These are phyloP conservation scores for Pleurotus eryngii DNA, from an alignment of 768 basidiomycete genomes.

Conservation along the genomic window DNA sequence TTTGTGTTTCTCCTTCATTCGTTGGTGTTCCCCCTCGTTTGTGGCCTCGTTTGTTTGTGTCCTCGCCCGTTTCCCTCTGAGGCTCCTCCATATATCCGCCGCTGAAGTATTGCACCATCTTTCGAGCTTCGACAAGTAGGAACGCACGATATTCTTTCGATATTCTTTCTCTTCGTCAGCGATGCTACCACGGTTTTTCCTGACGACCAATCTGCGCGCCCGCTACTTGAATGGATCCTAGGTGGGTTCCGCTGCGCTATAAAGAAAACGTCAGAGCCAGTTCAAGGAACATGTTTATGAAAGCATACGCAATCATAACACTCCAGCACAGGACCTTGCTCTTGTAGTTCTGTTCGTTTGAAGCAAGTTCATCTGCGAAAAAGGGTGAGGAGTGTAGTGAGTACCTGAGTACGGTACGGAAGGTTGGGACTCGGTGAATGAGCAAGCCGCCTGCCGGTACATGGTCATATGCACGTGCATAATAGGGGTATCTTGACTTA, in stretches of 20 bases:
- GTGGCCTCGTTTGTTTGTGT: no score
- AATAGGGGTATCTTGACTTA: no score
- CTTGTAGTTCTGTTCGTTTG: no score
- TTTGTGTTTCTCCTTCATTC: no score
- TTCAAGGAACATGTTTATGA: constrained; percentile 8
- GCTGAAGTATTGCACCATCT: constrained; percentile 82
- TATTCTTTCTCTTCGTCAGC: constrained; percentile 90
- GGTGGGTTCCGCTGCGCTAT: constrained; percentile 85
- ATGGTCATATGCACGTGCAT: no score
- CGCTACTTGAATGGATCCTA: constrained; percentile 89
- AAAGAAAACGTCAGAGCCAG: constrained; percentile 11
- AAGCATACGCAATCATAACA: constrained; percentile 91
- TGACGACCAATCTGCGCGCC: constrained; percentile 96
- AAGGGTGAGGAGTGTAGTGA: no score
- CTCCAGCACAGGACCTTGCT: constrained; percentile 31
- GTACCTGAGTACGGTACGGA: no score
- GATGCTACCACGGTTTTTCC: constrained; percentile 37
- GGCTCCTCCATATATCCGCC: constrained; percentile 78
- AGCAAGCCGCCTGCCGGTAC: no score
- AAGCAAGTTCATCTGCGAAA: no score
- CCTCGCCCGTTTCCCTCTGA: no score
- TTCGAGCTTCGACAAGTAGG: constrained; percentile 89
- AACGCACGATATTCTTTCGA: constrained; percentile 74
- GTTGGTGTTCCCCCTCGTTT: no score
- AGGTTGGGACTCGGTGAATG: no score